Percentiles rank a stretch among this genome's conserved stretches.
Evolutionary conservation across 1,139 yeast species (phyloP).

Genomic region (Magnusiomyces tetraspermus): DNA sequence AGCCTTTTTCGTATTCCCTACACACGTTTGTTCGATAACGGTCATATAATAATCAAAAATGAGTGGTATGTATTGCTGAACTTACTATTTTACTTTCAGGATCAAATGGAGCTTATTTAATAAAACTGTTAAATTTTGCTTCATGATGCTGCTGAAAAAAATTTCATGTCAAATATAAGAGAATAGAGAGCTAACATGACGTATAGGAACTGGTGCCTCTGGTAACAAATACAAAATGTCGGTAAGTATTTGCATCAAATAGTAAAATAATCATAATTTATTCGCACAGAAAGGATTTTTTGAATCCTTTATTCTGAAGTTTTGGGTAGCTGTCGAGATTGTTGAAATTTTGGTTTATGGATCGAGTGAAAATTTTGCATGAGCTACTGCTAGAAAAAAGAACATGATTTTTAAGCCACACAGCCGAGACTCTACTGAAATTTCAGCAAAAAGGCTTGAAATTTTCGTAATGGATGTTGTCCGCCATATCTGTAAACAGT

Average conservation of each 20-base stretch:
- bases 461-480: no score
- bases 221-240: slow-evolving; percentile 99
- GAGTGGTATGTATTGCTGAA: slow-evolving; percentile 5
- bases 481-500: no score
- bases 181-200: slow-evolving; percentile 9
- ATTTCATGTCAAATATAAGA: background rate
- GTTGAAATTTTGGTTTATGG: no score
- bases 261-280: background rate
- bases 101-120: background rate
- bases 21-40: slow-evolving; percentile 6
- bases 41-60: slow-evolving; percentile 6
- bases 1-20: background rate
- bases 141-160: background rate
- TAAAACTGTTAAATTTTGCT: background rate
- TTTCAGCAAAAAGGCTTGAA: no score
- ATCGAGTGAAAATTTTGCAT: no score
- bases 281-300: background rate
- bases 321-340: no score
- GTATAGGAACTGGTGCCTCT: slow-evolving; percentile 61
- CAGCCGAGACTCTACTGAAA: no score
- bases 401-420: no score
- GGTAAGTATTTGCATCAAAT: slow-evolving; percentile 45
- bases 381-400: no score
- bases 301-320: background rate
- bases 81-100: background rate